Evolutionary conservation across 306 rosid species (phyloP).

Genomic region (Pyrus betulifolia): DNA sequence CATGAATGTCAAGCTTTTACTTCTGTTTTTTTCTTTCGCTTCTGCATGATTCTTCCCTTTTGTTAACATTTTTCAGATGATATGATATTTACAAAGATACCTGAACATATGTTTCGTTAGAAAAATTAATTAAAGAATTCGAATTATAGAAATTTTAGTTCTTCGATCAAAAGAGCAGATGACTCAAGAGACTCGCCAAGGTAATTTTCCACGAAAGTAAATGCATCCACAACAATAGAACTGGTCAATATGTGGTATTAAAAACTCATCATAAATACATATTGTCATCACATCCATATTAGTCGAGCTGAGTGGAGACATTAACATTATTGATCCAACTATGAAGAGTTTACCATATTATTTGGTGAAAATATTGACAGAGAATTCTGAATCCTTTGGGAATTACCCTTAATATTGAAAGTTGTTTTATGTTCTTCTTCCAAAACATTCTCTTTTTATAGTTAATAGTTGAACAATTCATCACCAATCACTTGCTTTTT

Average conservation of each 20-base stretch:
- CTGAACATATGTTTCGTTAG: too few relatives aligned
- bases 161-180: too few relatives aligned
- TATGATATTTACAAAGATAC: too few relatives aligned
- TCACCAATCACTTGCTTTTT: constrained; percentile 13
- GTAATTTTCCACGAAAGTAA: not conserved
- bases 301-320: too few relatives aligned
- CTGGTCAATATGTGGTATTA: too few relatives aligned
- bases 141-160: too few relatives aligned
- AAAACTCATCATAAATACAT: not conserved
- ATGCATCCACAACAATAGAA: not conserved
- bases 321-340: not conserved
- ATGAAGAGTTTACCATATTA: not conserved
- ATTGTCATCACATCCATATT: too few relatives aligned
- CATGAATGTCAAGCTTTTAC: not conserved
- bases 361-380: not conserved
- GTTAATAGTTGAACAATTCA: constrained; percentile 6
- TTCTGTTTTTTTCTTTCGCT: not conserved
- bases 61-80: too few relatives aligned
- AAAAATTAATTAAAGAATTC: too few relatives aligned
- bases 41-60: constrained; percentile 4
- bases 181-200: too few relatives aligned
- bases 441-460: too few relatives aligned
- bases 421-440: not conserved
- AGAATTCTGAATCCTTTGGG: not conserved
- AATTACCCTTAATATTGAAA: not conserved